A percentile compares a stretch with the other conserved stretches of the same genome.
Conservation (phyloP, 345 rosid genomes). For the Arabis alpina region DNA sequence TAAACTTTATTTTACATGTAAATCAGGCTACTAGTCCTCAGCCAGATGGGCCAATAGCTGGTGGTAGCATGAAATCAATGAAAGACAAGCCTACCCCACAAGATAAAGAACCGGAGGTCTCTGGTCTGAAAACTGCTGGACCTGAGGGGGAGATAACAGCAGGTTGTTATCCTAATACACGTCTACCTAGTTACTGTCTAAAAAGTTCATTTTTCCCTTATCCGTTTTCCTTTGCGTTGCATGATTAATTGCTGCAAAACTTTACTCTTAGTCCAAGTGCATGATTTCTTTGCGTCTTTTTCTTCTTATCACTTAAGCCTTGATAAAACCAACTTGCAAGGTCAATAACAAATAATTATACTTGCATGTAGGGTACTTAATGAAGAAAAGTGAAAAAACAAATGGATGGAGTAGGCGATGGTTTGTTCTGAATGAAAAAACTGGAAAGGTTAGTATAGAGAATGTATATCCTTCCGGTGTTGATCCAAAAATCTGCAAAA, state of each 20-base stretch:
- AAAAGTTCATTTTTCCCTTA: not conserved
- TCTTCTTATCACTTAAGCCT: conserved; percentile 8
- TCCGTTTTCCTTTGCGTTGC: not conserved
- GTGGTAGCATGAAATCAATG: conserved; percentile 84
- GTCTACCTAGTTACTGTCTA: not conserved
- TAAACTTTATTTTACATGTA: not conserved
- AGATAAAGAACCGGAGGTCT: conserved; percentile 84
- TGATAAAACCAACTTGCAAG: conserved; percentile 13
- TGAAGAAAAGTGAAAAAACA: conserved; percentile 93
- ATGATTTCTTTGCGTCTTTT: conserved; percentile 1
- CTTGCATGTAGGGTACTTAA: conserved; percentile 70
- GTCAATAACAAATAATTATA: conserved; percentile 19
- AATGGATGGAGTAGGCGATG: conserved; percentile 93
- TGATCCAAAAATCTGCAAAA: conserved; percentile 26
- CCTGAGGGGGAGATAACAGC: conserved; percentile 96
- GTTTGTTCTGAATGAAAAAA: conserved; percentile 98
- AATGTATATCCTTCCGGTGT: conserved; percentile 11
- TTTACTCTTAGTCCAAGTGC: conserved; percentile 10
- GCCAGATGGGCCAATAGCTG: conserved; percentile 65
- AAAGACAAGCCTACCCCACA: conserved; percentile 72
- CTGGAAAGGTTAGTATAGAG: conserved; percentile 76
- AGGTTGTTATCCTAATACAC: conserved; percentile 55
- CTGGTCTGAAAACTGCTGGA: conserved; percentile 89
- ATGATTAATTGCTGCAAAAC: conserved; percentile 16
- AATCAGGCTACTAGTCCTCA: conserved; percentile 91